A percentile compares a stretch with the other conserved stretches of the same genome.
These are phyloP conservation scores for Penicillium expansum DNA, from an alignment of 2,329 filamentous ascomycete species.

Conservation along the genomic window DNA sequence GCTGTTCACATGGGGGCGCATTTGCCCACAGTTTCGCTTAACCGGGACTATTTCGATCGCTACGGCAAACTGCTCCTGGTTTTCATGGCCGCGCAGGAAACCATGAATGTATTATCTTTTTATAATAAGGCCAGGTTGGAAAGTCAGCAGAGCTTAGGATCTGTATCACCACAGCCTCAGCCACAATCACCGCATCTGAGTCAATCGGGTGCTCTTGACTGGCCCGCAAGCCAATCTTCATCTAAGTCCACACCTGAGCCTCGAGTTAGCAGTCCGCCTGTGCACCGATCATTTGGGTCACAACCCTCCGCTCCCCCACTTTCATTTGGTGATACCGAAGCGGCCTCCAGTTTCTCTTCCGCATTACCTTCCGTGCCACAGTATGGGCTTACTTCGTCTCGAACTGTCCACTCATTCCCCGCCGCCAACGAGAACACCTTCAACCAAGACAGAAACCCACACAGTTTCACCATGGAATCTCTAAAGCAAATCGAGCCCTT, in stretches of 20 bases:
- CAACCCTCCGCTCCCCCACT: conserved; percentile 26
- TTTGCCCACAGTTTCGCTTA: conserved; percentile 30
- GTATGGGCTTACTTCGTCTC: conserved; percentile 22
- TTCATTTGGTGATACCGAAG: conserved; percentile 32
- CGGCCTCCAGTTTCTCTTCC: conserved; percentile 28
- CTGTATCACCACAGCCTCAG: conserved; percentile 1
- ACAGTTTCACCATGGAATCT: conserved; percentile 35
- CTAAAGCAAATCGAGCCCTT: conserved; percentile 32
- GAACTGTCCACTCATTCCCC: conserved; percentile 19
- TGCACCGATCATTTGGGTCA: conserved; percentile 22
- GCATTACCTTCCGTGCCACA: conserved; percentile 24
- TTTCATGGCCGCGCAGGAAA: conserved; percentile 42
- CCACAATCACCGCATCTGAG: conserved; percentile 12
- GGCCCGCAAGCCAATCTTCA: background rate
- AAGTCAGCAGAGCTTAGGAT: conserved; percentile 7
- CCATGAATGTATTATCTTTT: conserved; percentile 30
- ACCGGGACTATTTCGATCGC: conserved; percentile 38
- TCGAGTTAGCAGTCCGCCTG: conserved; percentile 10
- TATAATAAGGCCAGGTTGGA: conserved; percentile 17
- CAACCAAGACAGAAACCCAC: conserved; percentile 20
- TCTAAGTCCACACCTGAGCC: conserved; percentile 13
- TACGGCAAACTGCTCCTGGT: conserved; percentile 40
- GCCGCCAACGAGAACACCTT: background rate
- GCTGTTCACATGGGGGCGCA: conserved; percentile 39
- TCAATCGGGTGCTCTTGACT: conserved; percentile 7